Conservation (phyloP, 164 flowering plant genomes). For the Berberis thunbergii region DNA sequence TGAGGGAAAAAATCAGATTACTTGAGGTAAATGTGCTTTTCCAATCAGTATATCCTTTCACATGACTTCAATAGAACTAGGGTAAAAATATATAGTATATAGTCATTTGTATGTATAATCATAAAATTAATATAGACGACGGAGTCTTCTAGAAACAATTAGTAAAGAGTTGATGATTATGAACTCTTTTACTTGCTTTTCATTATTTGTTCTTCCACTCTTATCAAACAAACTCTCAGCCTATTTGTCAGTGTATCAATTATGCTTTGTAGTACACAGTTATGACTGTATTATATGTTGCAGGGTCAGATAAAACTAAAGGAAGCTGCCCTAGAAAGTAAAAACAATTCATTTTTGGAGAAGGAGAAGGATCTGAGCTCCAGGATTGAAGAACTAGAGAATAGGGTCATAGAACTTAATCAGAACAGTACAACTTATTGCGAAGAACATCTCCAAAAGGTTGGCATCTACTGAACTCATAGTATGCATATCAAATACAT, state of each 20-base stretch:
- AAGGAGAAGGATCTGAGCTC: conserved; percentile 60
- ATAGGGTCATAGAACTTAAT: conserved; percentile 32
- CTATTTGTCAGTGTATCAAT: background rate
- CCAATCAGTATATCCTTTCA: background rate
- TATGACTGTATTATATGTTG: conserved; percentile 5
- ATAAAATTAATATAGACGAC: no score
- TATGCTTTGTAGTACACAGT: background rate
- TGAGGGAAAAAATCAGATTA: conserved; percentile 55
- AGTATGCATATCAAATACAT: background rate
- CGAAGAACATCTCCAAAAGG: conserved; percentile 28
- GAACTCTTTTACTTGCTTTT: no score
- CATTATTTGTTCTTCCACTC: no score
- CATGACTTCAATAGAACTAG: background rate
- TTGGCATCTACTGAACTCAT: conserved; percentile 12
- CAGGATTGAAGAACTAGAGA: conserved; percentile 56
- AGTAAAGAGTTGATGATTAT: no score
- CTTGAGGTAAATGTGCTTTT: conserved; percentile 49
- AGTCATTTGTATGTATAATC: no score
- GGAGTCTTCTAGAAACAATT: no score
- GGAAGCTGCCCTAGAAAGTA: conserved; percentile 52
- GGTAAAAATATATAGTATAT: background rate
- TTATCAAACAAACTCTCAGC: background rate
- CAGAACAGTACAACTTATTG: conserved; percentile 18
- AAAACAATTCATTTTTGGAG: conserved; percentile 43
- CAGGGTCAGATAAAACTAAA: conserved; percentile 60